Evolutionary conservation across 495 filamentous ascomycete species (phyloP), one percentile per base, ranked within the genome.

Genomic region (Neurospora sublineolata): DNA sequence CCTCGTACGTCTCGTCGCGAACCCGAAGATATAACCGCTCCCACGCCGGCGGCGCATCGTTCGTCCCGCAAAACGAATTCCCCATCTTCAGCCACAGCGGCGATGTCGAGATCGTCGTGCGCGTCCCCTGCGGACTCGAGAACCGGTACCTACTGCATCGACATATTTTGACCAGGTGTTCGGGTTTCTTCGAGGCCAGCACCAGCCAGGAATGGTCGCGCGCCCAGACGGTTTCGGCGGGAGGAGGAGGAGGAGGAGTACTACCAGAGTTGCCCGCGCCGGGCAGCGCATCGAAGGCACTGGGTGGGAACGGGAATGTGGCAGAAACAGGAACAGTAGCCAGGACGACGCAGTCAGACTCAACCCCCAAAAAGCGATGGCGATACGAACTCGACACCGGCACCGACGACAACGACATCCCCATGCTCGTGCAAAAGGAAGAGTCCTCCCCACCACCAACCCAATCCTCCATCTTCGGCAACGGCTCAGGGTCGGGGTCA

Each of bases 121-220:
- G 86, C 72, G 80, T 80, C 46, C 88, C 86, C 27, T 89, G 88
- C 68, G 85, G 89, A 42, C 89, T 91, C 73, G 92, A 94, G 80
- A 90, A 89, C 77, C 87, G 92, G 33, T 97, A 97, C 77, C 86
- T 97, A 44, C 87, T 97, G 23, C 94, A 97, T 80, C 87, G 89
- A 46, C 83, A 97, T 75, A 96, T 94, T 36, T 81, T 97, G 74
- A 87, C 91, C 41, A 91, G 95, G 82, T 94, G 92, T 76, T 96
- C 93, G 14, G 93, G 93, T 1, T 97, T 96, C 82, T 97, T 97
- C 81, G 92, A 96, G 81, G 92, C 93, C 39, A 92, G 92, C 76
- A 94, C 91, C 36, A 93, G 89, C 73, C 89, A 92, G 73, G 91
- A 94, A 80, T 97, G 94, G 93, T 90, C 92, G 72, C 85, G 87